A percentile compares a stretch with the other conserved stretches of the same genome.
phyloP scores from a whole-genome alignment of 2,329 filamentous ascomycete species.

The Torrubiella hemipterigena region DNA sequence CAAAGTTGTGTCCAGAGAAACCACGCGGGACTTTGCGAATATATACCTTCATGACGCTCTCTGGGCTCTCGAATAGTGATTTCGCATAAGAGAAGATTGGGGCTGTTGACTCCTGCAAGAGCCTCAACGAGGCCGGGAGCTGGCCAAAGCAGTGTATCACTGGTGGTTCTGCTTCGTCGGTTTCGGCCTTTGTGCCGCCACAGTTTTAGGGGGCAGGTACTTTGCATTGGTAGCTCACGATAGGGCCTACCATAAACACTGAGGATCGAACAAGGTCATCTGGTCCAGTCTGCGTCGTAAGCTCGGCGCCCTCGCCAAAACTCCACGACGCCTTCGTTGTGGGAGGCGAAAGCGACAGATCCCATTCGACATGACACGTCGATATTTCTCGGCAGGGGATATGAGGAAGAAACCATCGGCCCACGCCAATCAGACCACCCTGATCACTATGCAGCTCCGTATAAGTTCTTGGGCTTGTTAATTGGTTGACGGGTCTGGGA shows the following conservation, averaged over 20 bases:
- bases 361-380: neutral
- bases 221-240: neutral
- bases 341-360: neutral
- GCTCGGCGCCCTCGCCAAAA: neutral
- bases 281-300: neutral
- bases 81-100: neutral
- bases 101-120: neutral
- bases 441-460: constrained; percentile 1
- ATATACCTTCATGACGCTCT: neutral
- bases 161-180: neutral
- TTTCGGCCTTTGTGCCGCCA: too few species aligned
- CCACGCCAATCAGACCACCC: constrained; percentile 1
- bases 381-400: neutral
- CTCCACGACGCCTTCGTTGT: constrained; percentile 1
- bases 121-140: neutral
- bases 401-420: neutral
- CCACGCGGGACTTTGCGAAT: neutral
- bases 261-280: neutral
- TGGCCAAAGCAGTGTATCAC: neutral
- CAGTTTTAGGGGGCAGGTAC: neutral
- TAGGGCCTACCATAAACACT: neutral
- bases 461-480: too few species aligned
- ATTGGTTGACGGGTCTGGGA: too few species aligned
- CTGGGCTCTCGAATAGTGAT: neutral
- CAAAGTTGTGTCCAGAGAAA: neutral